phyloP scores from a whole-genome alignment of 2,329 filamentous ascomycete species.

The Onygena corvina region DNA sequence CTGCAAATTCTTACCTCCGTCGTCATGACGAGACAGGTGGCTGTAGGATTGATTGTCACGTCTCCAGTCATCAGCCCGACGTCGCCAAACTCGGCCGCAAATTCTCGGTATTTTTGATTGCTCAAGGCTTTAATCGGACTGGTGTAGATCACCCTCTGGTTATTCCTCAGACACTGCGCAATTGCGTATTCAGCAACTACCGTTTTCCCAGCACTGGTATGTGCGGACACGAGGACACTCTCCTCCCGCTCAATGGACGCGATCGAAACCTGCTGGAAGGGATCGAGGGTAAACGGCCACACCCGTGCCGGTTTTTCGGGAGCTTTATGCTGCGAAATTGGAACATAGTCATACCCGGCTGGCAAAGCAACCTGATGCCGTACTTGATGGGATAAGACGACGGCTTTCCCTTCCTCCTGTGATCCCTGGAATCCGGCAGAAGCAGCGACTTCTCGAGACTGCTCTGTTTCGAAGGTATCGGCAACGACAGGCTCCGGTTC shows the following conservation, averaged over 20 bases:
- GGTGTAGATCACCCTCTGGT: conserved; percentile 97
- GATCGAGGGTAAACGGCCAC: conserved; percentile 86
- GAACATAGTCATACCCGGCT: conserved; percentile 85
- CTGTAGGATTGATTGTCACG: conserved; percentile 97
- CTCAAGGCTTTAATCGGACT: conserved; percentile 98
- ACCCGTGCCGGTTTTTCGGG: conserved; percentile 71
- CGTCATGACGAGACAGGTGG: conserved; percentile 96
- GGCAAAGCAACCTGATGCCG: conserved; percentile 95
- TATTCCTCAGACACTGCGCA: conserved; percentile 90
- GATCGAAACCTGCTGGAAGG: conserved; percentile 91
- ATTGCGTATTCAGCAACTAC: conserved; percentile 98
- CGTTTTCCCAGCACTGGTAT: conserved; percentile 95
- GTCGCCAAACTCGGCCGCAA: conserved; percentile 88
- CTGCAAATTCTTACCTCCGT: conserved; percentile 50
- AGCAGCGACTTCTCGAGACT: conserved; percentile 78
- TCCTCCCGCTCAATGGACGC: conserved; percentile 91
- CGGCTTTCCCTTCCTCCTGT: conserved; percentile 49
- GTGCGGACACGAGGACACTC: conserved; percentile 90
- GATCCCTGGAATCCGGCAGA: conserved; percentile 55
- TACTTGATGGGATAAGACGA: conserved; percentile 91
- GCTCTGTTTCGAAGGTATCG: conserved; percentile 87
- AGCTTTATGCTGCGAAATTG: conserved; percentile 89
- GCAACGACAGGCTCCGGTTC: conserved; percentile 73
- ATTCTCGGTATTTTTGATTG: conserved; percentile 98
- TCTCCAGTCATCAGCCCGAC: conserved; percentile 98